These are phyloP conservation scores for Heracleum sosnowskyi DNA, from an alignment of 129 eudicot genomes.

Conservation along the genomic window DNA sequence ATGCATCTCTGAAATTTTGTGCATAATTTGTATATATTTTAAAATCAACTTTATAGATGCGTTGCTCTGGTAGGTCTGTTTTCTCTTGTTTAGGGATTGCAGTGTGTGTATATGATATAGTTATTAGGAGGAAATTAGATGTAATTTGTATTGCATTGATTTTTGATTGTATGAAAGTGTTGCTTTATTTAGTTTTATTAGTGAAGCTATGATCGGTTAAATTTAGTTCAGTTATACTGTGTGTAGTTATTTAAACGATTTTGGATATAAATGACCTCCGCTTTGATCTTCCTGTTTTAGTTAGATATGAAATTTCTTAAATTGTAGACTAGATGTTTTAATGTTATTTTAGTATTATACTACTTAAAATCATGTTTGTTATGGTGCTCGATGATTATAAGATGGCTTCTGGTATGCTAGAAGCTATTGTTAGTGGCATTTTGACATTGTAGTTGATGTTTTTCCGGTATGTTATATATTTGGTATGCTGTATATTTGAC, in stretches of 20 bases:
- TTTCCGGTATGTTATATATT: background rate
- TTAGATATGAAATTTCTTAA: too few relatives aligned
- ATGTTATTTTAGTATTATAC: too few relatives aligned
- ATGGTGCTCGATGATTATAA: too few relatives aligned
- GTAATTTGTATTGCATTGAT: background rate
- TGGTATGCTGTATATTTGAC: background rate
- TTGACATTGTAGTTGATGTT: too few relatives aligned
- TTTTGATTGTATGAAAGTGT: background rate
- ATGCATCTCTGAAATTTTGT: too few relatives aligned
- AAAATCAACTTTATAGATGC: background rate
- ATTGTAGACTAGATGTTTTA: background rate
- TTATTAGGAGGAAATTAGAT: background rate
- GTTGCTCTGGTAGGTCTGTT: background rate
- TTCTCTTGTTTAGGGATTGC: too few relatives aligned
- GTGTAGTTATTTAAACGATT: background rate
- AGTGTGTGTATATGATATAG: background rate
- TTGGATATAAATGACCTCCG: background rate
- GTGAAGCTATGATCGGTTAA: background rate
- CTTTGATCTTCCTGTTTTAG: background rate
- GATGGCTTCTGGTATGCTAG: background rate
- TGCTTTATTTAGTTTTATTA: background rate
- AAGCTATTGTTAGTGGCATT: background rate
- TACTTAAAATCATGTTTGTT: too few relatives aligned
- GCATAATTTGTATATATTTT: too few relatives aligned
- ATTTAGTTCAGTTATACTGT: background rate